Conservation (phyloP, 108 stramenopile species). For the Stephanodiscus triporus region DNA sequence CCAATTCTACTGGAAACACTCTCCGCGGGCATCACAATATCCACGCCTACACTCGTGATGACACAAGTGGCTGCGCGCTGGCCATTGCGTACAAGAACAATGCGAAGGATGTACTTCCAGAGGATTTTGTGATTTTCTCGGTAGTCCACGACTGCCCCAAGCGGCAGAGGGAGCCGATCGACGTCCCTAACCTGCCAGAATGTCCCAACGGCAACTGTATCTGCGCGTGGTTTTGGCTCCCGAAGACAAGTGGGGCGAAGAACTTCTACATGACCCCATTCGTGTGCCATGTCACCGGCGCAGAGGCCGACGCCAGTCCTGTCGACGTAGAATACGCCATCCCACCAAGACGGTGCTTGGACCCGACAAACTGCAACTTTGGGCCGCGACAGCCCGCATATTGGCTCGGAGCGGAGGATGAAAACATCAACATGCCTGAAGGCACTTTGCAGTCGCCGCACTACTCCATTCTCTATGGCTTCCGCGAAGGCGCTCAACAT, state of each 20-base stretch:
- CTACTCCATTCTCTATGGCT: conserved; percentile 8
- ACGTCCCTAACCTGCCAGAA: background rate
- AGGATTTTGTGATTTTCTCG: background rate
- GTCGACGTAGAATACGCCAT: conserved; percentile 1
- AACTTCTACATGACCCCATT: conserved; percentile 8
- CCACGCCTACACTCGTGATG: conserved; percentile 7
- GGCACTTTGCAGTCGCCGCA: background rate
- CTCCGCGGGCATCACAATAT: background rate
- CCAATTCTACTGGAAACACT: background rate
- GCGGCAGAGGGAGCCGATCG: background rate
- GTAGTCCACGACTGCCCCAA: conserved; percentile 1
- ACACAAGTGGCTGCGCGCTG: conserved; percentile 1
- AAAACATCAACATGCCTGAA: conserved; percentile 2
- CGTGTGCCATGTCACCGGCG: background rate
- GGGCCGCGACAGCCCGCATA: background rate
- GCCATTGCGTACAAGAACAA: conserved; percentile 7
- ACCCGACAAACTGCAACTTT: background rate
- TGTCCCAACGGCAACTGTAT: conserved; percentile 9
- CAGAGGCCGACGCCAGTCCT: background rate
- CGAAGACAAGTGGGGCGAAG: background rate
- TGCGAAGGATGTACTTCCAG: background rate
- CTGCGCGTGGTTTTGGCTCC: conserved; percentile 6
- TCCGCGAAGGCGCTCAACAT: background rate
- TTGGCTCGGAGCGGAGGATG: conserved; percentile 2
- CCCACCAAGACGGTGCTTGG: background rate